Evolutionary conservation across 352 stramenopile genomes (phyloP).

Genomic region (Pythium coloratum): DNA sequence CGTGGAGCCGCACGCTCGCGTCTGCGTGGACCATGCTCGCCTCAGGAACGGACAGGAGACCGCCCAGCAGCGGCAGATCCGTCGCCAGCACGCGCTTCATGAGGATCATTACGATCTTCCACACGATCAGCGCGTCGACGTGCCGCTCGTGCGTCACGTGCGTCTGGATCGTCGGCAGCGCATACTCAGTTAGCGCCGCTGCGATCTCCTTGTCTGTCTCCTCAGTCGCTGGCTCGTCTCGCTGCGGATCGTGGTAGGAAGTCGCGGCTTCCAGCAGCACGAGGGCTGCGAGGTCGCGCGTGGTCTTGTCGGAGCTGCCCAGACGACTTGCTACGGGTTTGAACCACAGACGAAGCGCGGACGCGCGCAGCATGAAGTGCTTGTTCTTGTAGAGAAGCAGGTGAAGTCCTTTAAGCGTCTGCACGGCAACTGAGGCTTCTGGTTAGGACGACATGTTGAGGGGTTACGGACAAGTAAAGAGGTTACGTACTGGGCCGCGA

Average conservation of each 20-base stretch:
- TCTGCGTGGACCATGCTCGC: constrained; percentile 49
- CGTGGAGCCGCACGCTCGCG: constrained; percentile 44
- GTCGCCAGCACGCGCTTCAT: constrained; percentile 39
- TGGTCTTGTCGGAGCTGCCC: constrained; percentile 45
- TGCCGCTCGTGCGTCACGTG: constrained; percentile 43
- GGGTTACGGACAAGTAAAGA: neutral
- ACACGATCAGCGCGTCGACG: constrained; percentile 52
- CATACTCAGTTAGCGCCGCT: constrained; percentile 41
- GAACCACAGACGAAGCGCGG: constrained; percentile 48
- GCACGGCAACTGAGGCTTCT: constrained; percentile 42
- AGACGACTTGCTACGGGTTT: constrained; percentile 55
- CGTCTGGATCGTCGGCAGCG: constrained; percentile 54
- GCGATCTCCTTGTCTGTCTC: constrained; percentile 37
- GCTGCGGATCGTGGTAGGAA: neutral
- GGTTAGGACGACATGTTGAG: neutral
- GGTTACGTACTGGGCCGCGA: constrained; percentile 53
- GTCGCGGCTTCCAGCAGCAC: constrained; percentile 47
- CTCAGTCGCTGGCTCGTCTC: constrained; percentile 5
- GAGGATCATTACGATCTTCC: constrained; percentile 54
- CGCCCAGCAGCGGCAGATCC: constrained; percentile 49
- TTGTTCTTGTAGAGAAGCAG: constrained; percentile 55
- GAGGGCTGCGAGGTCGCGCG: constrained; percentile 44
- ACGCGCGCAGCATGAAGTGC: constrained; percentile 31
- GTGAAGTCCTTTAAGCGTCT: constrained; percentile 64
- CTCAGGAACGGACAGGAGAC: constrained; percentile 58